phyloP scores from a whole-genome alignment of 192 early-diverging fungal genomes.

The Paraglomus occultum region DNA sequence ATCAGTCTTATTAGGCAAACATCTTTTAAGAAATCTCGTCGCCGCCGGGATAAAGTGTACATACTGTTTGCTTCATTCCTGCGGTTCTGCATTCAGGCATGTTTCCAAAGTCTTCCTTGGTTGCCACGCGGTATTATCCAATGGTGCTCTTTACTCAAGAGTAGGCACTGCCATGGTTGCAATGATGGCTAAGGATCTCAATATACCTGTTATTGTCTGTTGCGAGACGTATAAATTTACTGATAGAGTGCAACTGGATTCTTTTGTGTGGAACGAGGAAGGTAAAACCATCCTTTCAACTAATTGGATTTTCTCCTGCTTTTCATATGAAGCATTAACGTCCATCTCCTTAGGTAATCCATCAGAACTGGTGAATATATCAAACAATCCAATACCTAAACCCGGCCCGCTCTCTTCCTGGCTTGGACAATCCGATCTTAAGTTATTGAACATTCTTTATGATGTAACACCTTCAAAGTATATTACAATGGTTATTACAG shows the following conservation, averaged over 20 bases:
- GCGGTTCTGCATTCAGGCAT: slow-evolving; percentile 76
- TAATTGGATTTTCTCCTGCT: background rate
- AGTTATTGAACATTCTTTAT: slow-evolving; percentile 87
- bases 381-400: slow-evolving; percentile 19
- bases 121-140: slow-evolving; percentile 87
- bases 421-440: slow-evolving; percentile 73
- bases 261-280: slow-evolving; percentile 96
- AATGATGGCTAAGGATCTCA: slow-evolving; percentile 81
- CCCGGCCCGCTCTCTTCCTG: slow-evolving; percentile 53
- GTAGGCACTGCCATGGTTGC: slow-evolving; percentile 89
- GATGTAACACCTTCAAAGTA: slow-evolving; percentile 95
- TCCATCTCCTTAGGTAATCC: slow-evolving; percentile 57
- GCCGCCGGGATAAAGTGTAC: slow-evolving; percentile 70
- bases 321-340: background rate
- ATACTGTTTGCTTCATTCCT: slow-evolving; percentile 63
- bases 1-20: slow-evolving; percentile 50
- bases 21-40: slow-evolving; percentile 57
- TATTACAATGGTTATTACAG: slow-evolving; percentile 87
- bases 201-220: slow-evolving; percentile 93
- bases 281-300: slow-evolving; percentile 36
- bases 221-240: slow-evolving; percentile 98
- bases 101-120: slow-evolving; percentile 94
- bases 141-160: slow-evolving; percentile 89
- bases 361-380: slow-evolving; percentile 72
- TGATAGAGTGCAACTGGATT: slow-evolving; percentile 89